These are phyloP conservation scores for Xylaria nigripes DNA, from an alignment of 495 filamentous ascomycete genomes.

Conservation along the genomic window DNA sequence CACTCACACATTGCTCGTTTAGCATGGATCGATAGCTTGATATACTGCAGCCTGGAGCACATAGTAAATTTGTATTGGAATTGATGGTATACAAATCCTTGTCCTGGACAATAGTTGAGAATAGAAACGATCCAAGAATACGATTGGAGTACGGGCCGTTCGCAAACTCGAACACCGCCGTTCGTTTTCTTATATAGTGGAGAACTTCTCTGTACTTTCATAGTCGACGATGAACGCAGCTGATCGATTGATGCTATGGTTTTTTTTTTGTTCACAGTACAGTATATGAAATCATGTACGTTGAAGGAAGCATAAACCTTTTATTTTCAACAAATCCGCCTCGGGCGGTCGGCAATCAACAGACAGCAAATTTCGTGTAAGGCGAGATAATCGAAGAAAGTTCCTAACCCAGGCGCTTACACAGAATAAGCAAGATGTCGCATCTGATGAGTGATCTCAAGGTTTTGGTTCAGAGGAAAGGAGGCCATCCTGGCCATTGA, in stretches of 20 bases:
- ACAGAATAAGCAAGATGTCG: constrained; percentile 5
- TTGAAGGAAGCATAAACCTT: constrained; percentile 2
- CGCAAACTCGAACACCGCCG: too few relatives aligned
- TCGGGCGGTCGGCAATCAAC: not conserved
- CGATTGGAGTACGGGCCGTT: too few relatives aligned
- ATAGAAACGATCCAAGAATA: too few relatives aligned
- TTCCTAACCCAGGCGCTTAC: not conserved
- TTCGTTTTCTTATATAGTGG: too few relatives aligned
- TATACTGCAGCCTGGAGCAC: not conserved
- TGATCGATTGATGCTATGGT: not conserved
- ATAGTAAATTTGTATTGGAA: not conserved
- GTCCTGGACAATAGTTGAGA: not conserved
- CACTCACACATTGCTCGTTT: not conserved
- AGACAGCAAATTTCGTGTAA: not conserved
- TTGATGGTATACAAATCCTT: not conserved
- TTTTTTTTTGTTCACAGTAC: not conserved
- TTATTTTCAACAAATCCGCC: not conserved
- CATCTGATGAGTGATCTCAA: not conserved
- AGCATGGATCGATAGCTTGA: not conserved
- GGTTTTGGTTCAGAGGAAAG: not conserved
- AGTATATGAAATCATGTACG: not conserved
- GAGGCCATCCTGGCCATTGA: not conserved
- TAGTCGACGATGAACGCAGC: not conserved
- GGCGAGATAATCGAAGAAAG: not conserved
- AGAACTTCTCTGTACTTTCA: not conserved